Evolutionary conservation across 2,329 filamentous ascomycete species (phyloP).

Genomic region (Shiraia sp.): DNA sequence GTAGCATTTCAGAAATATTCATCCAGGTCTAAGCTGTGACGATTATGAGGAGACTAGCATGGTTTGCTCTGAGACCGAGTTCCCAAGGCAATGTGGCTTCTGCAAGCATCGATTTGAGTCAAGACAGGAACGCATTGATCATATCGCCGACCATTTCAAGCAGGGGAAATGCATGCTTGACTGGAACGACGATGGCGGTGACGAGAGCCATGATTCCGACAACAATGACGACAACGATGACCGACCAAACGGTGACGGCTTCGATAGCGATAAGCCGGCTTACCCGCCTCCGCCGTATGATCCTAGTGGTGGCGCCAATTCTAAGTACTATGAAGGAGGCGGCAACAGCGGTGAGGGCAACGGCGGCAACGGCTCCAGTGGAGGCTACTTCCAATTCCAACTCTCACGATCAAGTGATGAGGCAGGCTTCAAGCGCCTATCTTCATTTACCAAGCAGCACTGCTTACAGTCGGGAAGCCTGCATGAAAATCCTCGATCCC

Average conservation of each 20-base stretch:
- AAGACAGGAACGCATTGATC: slow-evolving; percentile 43
- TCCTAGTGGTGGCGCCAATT: slow-evolving; percentile 19
- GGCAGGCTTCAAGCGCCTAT: slow-evolving; percentile 6
- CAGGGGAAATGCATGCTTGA: slow-evolving; percentile 45
- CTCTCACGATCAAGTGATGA: slow-evolving; percentile 24
- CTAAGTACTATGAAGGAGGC: slow-evolving; percentile 22
- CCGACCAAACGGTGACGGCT: slow-evolving; percentile 30
- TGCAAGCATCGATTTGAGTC: slow-evolving; percentile 39
- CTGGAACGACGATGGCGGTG: slow-evolving; percentile 38
- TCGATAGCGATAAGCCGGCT: slow-evolving; percentile 23
- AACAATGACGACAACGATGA: slow-evolving; percentile 33
- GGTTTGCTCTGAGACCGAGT: slow-evolving; percentile 39
- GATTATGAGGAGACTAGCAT: slow-evolving; percentile 38
- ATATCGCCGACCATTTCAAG: slow-evolving; percentile 45
- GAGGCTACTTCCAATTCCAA: slow-evolving; percentile 40
- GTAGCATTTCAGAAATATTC: slow-evolving; percentile 46
- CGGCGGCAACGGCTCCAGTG: slow-evolving; percentile 14
- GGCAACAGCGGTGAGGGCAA: slow-evolving; percentile 13
- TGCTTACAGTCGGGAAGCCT: slow-evolving; percentile 3
- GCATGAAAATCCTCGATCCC: slow-evolving; percentile 1
- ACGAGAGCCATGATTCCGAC: slow-evolving; percentile 25
- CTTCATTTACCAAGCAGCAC: slow-evolving; percentile 7
- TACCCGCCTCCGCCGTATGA: slow-evolving; percentile 23
- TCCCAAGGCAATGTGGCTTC: slow-evolving; percentile 43
- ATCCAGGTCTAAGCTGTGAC: slow-evolving; percentile 34